These are phyloP conservation scores for Salix viminalis DNA, from an alignment of 345 rosid species.

Conservation along the genomic window DNA sequence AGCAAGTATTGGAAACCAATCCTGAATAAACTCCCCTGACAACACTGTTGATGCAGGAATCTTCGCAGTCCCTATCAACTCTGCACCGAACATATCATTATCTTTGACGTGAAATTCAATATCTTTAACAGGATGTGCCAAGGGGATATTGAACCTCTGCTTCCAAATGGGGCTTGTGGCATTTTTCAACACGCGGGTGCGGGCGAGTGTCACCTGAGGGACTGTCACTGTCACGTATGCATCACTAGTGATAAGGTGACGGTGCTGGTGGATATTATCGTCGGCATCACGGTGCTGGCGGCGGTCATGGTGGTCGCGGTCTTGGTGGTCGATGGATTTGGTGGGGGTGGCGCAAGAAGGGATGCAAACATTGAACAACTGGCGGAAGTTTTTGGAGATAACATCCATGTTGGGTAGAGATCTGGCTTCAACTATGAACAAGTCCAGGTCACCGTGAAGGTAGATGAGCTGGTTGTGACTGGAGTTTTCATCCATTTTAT, in stretches of 20 bases:
- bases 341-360: neutral
- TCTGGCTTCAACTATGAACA: slow-evolving; percentile 56
- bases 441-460: slow-evolving; percentile 80
- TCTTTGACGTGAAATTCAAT: slow-evolving; percentile 85
- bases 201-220: slow-evolving; percentile 83
- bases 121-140: slow-evolving; percentile 63
- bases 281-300: slow-evolving; percentile 4
- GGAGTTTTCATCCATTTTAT: slow-evolving; percentile 17
- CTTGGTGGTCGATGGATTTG: neutral
- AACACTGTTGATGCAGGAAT: slow-evolving; percentile 48
- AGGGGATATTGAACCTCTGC: slow-evolving; percentile 53
- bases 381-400: neutral
- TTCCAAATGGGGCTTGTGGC: slow-evolving; percentile 62
- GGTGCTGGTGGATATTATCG: slow-evolving; percentile 24
- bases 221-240: slow-evolving; percentile 79
- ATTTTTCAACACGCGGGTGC: slow-evolving; percentile 73
- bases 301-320: neutral
- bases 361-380: neutral
- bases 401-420: slow-evolving; percentile 58
- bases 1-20: slow-evolving; percentile 49
- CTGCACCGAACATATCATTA: slow-evolving; percentile 74
- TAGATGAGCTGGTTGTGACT: slow-evolving; percentile 12
- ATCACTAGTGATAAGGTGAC: slow-evolving; percentile 66
- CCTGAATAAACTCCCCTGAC: slow-evolving; percentile 34
- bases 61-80: slow-evolving; percentile 53